Evolutionary conservation across 192 early-diverging fungal species (phyloP), one percentile per base, ranked within the genome.

Genomic region (Backusella sp.): DNA sequence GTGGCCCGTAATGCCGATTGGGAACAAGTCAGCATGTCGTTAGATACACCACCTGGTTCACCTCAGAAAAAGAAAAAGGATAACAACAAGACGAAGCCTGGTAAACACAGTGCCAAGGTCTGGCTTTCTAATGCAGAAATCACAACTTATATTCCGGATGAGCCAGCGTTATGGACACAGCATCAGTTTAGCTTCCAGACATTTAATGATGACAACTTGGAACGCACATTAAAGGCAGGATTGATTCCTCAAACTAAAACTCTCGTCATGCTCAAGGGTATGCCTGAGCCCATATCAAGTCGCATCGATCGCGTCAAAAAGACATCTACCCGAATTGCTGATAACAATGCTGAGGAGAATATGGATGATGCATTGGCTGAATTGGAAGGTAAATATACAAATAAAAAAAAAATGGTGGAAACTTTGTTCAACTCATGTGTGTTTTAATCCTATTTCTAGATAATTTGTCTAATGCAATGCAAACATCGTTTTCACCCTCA

Each of bases 81-180:
- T 32, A 32, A 32, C 52, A 23, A 69, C 4, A 44, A 28, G 28
- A 34, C 8, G 5, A 78, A 78, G 36, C 49, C 53, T 7, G 52
- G 9, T 4, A 72, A 67, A 35, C 26, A 66, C 4, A 52, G 14
- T 2, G 21, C 72, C 21, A 71, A 71, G 12, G 11, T 71, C 2
- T 88, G 86, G 84, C 67, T 88, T 2, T 80, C 86, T 6, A 79
- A 87, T 73, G 85, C 85, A 9, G 88, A 90, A 67, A 88, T 88
- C 49, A 81, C 80, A 19, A 87, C 88, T 0, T 88, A 90, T 67
- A 77, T 81, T 2, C 82, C 84, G 41, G 80, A 84, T 23, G 78
- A 83, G 34, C 79, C 83, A 11, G 37, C 83, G 23, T 71, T 90
- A 8, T 90, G 87, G 87, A 79, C 78, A 6, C 77, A 76, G 17